Base-by-base conservation (phyloP, 2,329 filamentous ascomycete species). In the Exutisphaerella laricina region DNA sequence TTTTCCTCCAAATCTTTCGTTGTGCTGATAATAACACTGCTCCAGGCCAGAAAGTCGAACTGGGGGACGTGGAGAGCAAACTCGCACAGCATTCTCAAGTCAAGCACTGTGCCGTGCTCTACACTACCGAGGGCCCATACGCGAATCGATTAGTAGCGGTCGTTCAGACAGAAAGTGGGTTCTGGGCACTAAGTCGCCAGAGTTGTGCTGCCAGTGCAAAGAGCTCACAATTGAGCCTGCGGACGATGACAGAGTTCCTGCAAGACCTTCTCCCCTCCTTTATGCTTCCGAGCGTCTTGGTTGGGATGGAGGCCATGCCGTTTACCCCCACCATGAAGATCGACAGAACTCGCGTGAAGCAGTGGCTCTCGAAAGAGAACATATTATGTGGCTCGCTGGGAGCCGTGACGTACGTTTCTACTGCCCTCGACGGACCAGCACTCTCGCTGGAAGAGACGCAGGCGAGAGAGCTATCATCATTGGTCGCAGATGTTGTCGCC, bases 11-110 rank as follows among this genome's bases (percentile, higher is more conserved):
- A n/a, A n/a, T n/a, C n/a, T n/a, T n/a, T n/a, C n/a, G n/a, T n/a
- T n/a, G n/a, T n/a, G n/a, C n/a, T n/a, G n/a, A n/a, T n/a, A n/a
- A n/a, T n/a, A n/a, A n/a, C n/a, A n/a, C n/a, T n/a, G n/a, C n/a
- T n/a, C 77, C 84, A 23, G 86, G 87, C 0, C 83, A 88, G 52
- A 71, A 84, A 31, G 79, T 94, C 20, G 85, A 92, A 57, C 73
- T 88, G 9, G 75, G 77, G 1, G 87, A 90, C 56, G 81, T 94
- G 34, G 82, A 80, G 45, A 14, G 9, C 9, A n/a, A 14, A 7
- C 29, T 31, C 7, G 13, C 10, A 12, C 9, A 31, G 29, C 13
- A 14, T 13, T 16, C 29, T 14, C 9, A 12, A 7, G 13, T 31
- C 3, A 31, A 14, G 13, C 25, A 26, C 9, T 26, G 25, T 26